Conservation (phyloP, 2,329 filamentous ascomycete species). For the Aspergillus spinulosporus region DNA sequence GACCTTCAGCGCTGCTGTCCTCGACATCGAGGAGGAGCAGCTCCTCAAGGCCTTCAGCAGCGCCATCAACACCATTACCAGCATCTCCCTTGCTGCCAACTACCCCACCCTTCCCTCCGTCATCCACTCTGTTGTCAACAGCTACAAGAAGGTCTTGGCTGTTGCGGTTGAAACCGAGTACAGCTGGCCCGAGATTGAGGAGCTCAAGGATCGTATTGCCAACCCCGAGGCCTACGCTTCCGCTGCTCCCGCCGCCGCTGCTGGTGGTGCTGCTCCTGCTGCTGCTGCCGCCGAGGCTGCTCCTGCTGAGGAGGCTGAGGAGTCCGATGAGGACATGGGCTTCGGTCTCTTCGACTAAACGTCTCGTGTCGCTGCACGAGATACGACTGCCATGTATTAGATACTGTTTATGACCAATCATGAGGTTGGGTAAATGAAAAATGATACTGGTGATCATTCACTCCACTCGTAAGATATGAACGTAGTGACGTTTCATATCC, state of each 20-base stretch:
- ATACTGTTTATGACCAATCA: constrained; percentile 35
- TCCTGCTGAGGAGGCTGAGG: constrained; percentile 65
- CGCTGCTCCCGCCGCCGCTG: constrained; percentile 71
- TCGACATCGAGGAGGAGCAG: constrained; percentile 94
- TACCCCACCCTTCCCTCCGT: constrained; percentile 96
- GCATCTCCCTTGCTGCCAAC: constrained; percentile 86
- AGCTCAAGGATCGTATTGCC: constrained; percentile 99
- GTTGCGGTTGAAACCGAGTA: constrained; percentile 87
- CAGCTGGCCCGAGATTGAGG: constrained; percentile 92
- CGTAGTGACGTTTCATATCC: constrained; percentile 39
- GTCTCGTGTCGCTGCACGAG: constrained; percentile 24
- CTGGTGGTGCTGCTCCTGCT: constrained; percentile 54
- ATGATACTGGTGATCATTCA: constrained; percentile 26
- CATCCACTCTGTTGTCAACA: constrained; percentile 94
- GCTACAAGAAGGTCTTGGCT: constrained; percentile 91
- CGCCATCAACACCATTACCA: constrained; percentile 83
- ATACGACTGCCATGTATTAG: constrained; percentile 42
- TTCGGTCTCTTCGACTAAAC: background rate
- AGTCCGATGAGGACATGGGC: constrained; percentile 63
- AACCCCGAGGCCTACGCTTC: constrained; percentile 96
- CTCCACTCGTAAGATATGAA: constrained; percentile 31
- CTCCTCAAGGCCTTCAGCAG: constrained; percentile 78
- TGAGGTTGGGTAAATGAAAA: constrained; percentile 37
- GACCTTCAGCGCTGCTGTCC: constrained; percentile 78
- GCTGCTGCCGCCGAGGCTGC: constrained; percentile 55